Base-by-base conservation (phyloP, 2,329 filamentous ascomycete genomes). In the Dactylonectria estremocensis region DNA sequence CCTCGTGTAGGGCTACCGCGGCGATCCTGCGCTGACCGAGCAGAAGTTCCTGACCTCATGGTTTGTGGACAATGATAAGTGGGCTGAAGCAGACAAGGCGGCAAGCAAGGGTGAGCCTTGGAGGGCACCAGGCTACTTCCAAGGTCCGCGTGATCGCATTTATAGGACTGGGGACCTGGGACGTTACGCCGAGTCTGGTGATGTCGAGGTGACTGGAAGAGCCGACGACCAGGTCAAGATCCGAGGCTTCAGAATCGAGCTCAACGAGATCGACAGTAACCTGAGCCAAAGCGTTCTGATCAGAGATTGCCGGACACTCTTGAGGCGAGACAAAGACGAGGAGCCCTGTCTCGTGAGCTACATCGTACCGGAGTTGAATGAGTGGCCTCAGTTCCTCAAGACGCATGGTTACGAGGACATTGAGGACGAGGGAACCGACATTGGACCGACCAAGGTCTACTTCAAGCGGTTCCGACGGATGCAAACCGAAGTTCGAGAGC, bases 171-270 rank as follows among this genome's bases (percentile, higher is more conserved):
- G 95, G 31, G 95, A 98, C 79, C 84, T 98, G 5, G 95, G 95
- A 5, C 50, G 49, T 16, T 59, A 62, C 43, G 84, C 87, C 37
- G 13, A 13, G 13, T 40, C 37, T 13, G 37, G 37, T 16, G 37
- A 13, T 16, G 37, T 40, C 13, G 13, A 6, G 13, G 10, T 40
- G 37, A 16, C 37, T 16, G 37, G 37, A 13, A 9, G 37, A 13
- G 16, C 90, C 24, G 95, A 98, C 77, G 89, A 92, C 72, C 95
- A 98, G 79, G 93, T 98, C 83, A 99, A 98, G 85, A 96, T 98
- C 72, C 92, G 96, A 67, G 95, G 95, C 1, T 98, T 98, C 86
- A 89, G 95, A 68, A 97, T 99, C 73, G 96, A 99, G 82, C 90
- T 98, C 52, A 92, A 92, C 70, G 96, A 98, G 73, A 98, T 98